Conservation (phyloP, 306 rosid species). For the Rosa persica region DNA sequence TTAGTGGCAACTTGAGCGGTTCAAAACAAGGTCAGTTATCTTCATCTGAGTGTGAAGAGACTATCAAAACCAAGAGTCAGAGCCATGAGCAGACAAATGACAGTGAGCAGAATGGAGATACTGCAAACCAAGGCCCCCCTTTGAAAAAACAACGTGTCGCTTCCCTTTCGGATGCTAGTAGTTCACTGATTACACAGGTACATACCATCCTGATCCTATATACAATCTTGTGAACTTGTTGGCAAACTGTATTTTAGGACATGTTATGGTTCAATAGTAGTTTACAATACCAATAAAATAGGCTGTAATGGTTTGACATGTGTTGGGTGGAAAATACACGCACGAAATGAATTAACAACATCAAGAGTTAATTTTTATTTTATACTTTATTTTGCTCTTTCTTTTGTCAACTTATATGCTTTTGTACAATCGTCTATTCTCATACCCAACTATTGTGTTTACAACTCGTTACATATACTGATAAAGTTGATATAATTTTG, state of each 20-base stretch:
- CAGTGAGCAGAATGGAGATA: constrained; percentile 56
- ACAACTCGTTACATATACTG: neutral
- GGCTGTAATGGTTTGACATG: neutral
- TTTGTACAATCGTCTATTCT: neutral
- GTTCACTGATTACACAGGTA: constrained; percentile 85
- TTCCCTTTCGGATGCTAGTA: constrained; percentile 53
- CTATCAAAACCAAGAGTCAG: constrained; percentile 42
- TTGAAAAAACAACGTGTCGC: constrained; percentile 56
- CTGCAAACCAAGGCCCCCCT: constrained; percentile 51
- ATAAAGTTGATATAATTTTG: neutral
- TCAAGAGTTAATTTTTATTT: neutral
- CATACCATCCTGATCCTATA: constrained; percentile 8
- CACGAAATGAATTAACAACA: neutral
- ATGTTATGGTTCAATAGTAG: neutral
- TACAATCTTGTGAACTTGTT: constrained; percentile 10
- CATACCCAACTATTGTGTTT: neutral
- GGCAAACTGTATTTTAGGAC: neutral
- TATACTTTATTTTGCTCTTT: neutral
- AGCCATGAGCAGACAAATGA: constrained; percentile 39
- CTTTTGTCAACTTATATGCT: neutral
- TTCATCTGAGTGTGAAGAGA: constrained; percentile 49
- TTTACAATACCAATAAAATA: neutral
- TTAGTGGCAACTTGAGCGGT: constrained; percentile 35
- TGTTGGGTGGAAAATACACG: neutral
- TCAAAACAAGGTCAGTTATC: constrained; percentile 40